Base-by-base conservation (phyloP, 129 eudicot species). In the Helianthus annuus region DNA sequence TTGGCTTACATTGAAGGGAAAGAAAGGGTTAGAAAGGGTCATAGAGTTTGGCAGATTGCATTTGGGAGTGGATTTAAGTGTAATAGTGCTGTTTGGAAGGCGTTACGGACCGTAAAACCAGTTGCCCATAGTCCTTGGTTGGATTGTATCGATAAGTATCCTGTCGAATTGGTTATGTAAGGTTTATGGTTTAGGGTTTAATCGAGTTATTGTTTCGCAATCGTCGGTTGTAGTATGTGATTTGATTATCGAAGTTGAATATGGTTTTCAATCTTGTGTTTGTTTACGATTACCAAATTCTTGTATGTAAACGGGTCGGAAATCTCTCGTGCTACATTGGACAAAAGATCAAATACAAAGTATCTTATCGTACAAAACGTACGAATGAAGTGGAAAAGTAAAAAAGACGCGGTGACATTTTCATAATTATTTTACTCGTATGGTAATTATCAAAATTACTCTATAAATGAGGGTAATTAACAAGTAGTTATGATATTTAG, bases 61-160 rank as follows among this genome's bases (percentile, higher is more conserved):
- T 88, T 88, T 36, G 94, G 94, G 29, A 87, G 94, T 49, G 94
- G 94, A 40, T 88, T 88, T 53, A 88, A 88, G 38, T 88, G 95
- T 61, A 88, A 88, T 16, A 88, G 95, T 57, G 95, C 95, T 2
- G 91, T 88, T 10, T 88, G 95, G 95, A 69, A 85, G 71, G 95
- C 95, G 11, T 82, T 85, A 11, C 70, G 83, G 55, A 81, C 73
- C 64, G 91, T 88, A 46, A 76, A 81, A 68, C 81, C 86, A 10
- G 76, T 88, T 32, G 29, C 2, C 17, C 70, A 75, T 70, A 69
- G 82, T 55, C 95, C 95, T 3, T 88, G 95, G 95, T 77, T 64
- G 60, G 91, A 85, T 64, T 88, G 89, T 80, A 85, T 88, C 17
- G 82, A 88, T 68, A 88, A 81, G 85, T 88, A 88, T 63, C 96